phyloP scores from a whole-genome alignment of 78 protist species.

The Chrysochromulina tobinii region DNA sequence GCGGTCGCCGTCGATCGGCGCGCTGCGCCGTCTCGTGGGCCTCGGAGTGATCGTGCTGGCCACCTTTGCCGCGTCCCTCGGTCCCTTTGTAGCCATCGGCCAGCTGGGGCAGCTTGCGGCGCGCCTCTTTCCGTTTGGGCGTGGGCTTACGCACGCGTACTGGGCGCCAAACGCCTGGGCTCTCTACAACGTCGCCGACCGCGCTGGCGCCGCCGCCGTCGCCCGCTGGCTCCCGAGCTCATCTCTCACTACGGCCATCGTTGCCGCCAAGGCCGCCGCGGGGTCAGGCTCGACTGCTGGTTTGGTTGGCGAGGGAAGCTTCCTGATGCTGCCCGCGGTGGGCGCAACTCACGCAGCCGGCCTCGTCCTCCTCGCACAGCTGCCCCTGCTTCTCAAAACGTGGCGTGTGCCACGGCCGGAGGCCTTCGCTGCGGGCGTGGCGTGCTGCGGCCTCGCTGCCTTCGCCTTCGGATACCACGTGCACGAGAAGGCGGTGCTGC shows the following conservation, averaged over 20 bases:
- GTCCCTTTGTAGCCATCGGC: conserved; percentile 16
- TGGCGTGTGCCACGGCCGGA: background rate
- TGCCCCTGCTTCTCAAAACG: background rate
- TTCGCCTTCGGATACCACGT: conserved; percentile 94
- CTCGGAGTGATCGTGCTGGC: conserved; percentile 59
- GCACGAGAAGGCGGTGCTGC: conserved; percentile 94
- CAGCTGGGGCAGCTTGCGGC: conserved; percentile 62
- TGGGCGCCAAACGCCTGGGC: conserved; percentile 97
- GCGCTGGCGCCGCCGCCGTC: background rate
- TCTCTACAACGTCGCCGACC: conserved; percentile 72
- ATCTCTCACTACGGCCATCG: background rate
- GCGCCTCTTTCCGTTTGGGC: conserved; percentile 91
- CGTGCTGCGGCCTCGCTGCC: conserved; percentile 37
- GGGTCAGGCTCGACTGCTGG: background rate
- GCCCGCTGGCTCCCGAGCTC: too few species aligned
- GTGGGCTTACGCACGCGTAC: conserved; percentile 94
- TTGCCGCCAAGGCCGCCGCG: background rate
- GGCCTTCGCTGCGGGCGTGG: background rate
- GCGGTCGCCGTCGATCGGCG: background rate
- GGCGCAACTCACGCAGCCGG: background rate
- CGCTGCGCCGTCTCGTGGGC: conserved; percentile 27
- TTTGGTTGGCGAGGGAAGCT: background rate
- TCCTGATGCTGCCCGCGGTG: background rate
- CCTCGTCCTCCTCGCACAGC: background rate
- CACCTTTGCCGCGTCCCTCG: conserved; percentile 57